Evolutionary conservation across 73 alveolate genomes (phyloP).

Genomic region (Tetrahymena elliotti): DNA sequence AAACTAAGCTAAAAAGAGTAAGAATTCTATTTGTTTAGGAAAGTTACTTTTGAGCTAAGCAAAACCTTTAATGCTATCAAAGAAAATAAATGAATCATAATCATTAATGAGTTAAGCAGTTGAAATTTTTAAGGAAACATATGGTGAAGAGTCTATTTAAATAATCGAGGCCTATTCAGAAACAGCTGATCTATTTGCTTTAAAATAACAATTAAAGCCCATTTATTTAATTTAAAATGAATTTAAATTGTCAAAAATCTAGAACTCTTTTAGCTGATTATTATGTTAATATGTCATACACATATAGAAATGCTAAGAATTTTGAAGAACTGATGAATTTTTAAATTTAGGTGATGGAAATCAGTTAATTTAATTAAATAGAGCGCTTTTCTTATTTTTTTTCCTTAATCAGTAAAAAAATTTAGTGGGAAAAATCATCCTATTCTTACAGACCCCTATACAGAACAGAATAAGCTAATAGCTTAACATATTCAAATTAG

Average conservation of each 20-base stretch:
- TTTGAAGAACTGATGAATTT: background rate
- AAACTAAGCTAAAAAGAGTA: background rate
- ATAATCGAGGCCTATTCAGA: background rate
- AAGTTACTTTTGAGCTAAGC: background rate
- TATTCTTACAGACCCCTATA: background rate
- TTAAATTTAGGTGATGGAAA: background rate
- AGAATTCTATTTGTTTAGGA: background rate
- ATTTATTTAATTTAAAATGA: background rate
- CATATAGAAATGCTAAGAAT: background rate
- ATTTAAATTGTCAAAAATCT: background rate
- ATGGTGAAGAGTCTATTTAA: background rate
- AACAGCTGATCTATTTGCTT: background rate
- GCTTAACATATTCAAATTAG: background rate
- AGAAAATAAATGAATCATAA: background rate
- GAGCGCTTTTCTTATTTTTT: background rate
- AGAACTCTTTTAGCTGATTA: background rate
- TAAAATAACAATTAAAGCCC: background rate
- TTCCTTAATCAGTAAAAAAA: background rate
- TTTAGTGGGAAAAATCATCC: background rate
- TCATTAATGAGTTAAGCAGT: background rate
- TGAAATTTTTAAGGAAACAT: background rate
- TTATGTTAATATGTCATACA: background rate
- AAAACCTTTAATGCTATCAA: background rate
- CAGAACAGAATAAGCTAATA: background rate
- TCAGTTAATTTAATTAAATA: background rate